Conservation (phyloP, 129 eudicot genomes). For the Erigeron canadensis region DNA sequence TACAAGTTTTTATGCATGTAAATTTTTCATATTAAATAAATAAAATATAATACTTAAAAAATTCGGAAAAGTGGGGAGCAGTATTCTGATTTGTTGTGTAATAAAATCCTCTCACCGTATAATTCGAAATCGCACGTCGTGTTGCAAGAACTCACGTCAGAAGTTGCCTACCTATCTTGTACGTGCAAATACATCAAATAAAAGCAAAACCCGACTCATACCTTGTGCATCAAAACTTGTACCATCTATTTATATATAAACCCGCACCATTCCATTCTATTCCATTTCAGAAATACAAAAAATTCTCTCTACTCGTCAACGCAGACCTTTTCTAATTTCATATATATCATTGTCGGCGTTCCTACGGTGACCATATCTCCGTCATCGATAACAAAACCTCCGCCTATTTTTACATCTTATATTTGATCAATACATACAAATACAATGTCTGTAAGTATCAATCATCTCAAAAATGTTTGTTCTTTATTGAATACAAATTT, state of each 20-base stretch:
- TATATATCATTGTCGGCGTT: too few species aligned
- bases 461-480: background rate
- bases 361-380: slow-evolving; percentile 12
- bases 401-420: background rate
- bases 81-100: background rate
- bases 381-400: background rate
- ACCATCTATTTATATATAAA: slow-evolving; percentile 8
- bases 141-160: slow-evolving; percentile 22
- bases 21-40: too few species aligned
- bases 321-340: slow-evolving; percentile 27
- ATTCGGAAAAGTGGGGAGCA: background rate
- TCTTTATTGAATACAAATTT: background rate
- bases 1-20: too few species aligned
- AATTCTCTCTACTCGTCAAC: slow-evolving; percentile 22
- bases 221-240: slow-evolving; percentile 3
- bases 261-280: background rate
- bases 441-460: slow-evolving; percentile 37
- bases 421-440: slow-evolving; percentile 6
- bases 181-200: slow-evolving; percentile 31
- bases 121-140: slow-evolving; percentile 25
- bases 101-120: slow-evolving; percentile 15
- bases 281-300: slow-evolving; percentile 16
- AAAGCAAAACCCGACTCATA: slow-evolving; percentile 5
- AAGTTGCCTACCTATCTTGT: slow-evolving; percentile 33
- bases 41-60: background rate